Conservation (phyloP, 129 eudicot genomes). For the Saposhnikovia divaricata region DNA sequence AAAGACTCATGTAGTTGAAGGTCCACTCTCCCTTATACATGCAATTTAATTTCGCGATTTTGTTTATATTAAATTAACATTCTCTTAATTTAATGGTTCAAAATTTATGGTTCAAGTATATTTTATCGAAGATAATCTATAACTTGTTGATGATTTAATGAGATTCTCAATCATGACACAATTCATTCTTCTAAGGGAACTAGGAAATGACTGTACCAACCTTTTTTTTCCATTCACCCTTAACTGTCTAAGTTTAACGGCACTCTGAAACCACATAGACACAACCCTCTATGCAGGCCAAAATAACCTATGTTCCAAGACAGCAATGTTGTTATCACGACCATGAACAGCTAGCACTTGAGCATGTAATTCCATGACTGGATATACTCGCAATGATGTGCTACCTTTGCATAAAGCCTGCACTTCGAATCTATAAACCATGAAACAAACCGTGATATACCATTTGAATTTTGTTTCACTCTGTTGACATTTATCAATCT, state of each 20-base stretch:
- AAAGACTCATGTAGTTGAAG: background rate
- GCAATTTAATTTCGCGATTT: background rate
- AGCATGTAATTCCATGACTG: background rate
- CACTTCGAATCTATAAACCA: background rate
- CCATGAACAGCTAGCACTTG: background rate
- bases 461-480: background rate
- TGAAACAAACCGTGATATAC: background rate
- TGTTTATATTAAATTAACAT: background rate
- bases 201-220: background rate
- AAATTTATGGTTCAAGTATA: background rate
- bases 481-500: background rate
- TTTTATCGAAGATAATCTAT: background rate
- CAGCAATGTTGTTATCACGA: background rate
- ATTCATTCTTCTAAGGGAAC: background rate
- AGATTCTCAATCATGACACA: background rate
- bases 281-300: background rate
- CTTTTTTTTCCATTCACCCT: background rate
- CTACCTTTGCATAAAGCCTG: background rate
- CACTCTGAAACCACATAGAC: background rate
- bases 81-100: background rate
- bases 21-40: background rate
- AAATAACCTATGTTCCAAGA: background rate
- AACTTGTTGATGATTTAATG: background rate
- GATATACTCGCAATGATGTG: background rate
- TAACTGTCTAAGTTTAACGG: background rate